Evolutionary conservation across 176 grass and related monocot species (phyloP).

Genomic region (Ensete ventricosum): DNA sequence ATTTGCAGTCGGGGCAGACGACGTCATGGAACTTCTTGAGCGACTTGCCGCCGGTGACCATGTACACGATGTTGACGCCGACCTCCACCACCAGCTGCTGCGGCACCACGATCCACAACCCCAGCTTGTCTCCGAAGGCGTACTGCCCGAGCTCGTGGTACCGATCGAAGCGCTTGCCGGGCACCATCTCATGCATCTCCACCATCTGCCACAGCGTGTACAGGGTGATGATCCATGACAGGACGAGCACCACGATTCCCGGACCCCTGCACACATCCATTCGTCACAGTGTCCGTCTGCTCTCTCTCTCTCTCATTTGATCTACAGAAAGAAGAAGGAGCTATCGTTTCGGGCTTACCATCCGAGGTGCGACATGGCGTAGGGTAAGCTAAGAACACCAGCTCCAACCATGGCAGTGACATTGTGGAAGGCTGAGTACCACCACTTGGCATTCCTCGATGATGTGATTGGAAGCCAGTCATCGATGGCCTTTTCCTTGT

Average conservation of each 20-base stretch:
- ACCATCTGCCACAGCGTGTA: constrained; percentile 13
- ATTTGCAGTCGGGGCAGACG: not conserved
- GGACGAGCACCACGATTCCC: not conserved
- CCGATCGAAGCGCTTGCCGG: not conserved
- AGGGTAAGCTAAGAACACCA: not conserved
- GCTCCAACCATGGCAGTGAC: constrained; percentile 4
- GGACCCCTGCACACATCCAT: not conserved
- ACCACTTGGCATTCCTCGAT: constrained; percentile 2
- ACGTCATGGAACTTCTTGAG: not conserved
- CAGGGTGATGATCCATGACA: constrained; percentile 5
- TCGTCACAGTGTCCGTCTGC: too few species aligned
- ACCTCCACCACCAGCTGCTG: not conserved
- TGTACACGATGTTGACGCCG: not conserved
- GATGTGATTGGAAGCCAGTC: not conserved
- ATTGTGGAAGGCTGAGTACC: constrained; percentile 10
- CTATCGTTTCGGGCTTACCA: not conserved
- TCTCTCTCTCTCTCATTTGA: not conserved
- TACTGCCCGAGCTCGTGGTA: constrained; percentile 8
- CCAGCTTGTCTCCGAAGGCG: not conserved
- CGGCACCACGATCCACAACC: not conserved
- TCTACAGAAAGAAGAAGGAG: not conserved
- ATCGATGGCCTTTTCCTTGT: not conserved
- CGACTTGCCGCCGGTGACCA: constrained; percentile 3
- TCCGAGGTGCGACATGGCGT: not conserved
- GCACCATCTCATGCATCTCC: constrained; percentile 16